Evolutionary conservation across 2,329 filamentous ascomycete genomes (phyloP), one percentile per base, ranked within the genome.

Genomic region (Dactylellina cionopaga): DNA sequence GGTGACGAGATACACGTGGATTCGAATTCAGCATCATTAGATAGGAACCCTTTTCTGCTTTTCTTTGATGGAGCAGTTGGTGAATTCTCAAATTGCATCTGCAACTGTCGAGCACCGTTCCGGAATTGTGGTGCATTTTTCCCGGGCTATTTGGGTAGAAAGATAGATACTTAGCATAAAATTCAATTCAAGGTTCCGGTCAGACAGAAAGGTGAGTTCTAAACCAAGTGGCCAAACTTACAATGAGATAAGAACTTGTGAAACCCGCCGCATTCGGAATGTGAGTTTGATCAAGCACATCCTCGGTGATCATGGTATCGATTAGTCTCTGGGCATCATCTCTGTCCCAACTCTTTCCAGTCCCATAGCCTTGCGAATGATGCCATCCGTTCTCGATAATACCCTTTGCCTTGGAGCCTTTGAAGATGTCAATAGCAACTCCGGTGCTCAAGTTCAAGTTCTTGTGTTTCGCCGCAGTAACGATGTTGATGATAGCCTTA

Each of bases 321-420:
- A 97, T 92, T n/a, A 98, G 84, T 37, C 92, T 89, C 78, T 96
- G 90, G 10, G 92, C 85, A 77, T 96, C 91, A 33, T 89, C 87
- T 77, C 90, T 88, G 66, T 90, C 88, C 76, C 96, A 81, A 13
- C 86, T 83, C 74, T 85, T 87, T 11, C 90, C 92, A 41, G 85
- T 84, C 11, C 92, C 92, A 79, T 88, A 88, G 66, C 88, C 86
- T 15, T 85, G 80, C 7, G 87, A 74, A 5, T 80, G 77, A 35
- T 86, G 83, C 35, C 88, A 86, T 2, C 82, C 78, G 1, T 82
- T 77, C 11, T 84, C 82, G 39, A 86, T 84, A 41, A 86, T 82
- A 64, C 86, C 86, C 69, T 86, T 87, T 66, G 83, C 86, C 72
- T 85, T 86, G 66, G 85, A 88, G 5, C 93, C 95, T 74, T 89